Evolutionary conservation across 2,329 filamentous ascomycete species (phyloP).

Genomic region (Scortechinia acanthostroma): DNA sequence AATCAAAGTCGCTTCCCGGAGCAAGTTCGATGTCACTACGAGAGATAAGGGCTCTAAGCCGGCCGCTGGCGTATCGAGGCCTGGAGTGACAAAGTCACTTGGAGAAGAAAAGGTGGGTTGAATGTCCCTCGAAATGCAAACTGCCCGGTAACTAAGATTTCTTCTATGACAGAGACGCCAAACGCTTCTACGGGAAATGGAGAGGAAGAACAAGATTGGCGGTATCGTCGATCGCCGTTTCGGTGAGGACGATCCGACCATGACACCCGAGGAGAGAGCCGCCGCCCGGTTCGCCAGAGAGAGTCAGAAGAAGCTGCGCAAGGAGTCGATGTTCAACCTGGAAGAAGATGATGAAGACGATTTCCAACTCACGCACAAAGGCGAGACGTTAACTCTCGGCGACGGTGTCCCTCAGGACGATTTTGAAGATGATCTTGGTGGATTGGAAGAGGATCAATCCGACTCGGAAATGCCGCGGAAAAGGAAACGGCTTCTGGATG

Average conservation of each 20-base stretch:
- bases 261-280: conserved; percentile 89
- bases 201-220: conserved; percentile 81
- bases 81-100: conserved; percentile 75
- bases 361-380: conserved; percentile 73
- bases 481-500: conserved; percentile 33
- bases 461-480: conserved; percentile 47
- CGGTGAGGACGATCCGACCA: conserved; percentile 87
- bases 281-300: conserved; percentile 84
- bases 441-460: conserved; percentile 37
- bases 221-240: conserved; percentile 89
- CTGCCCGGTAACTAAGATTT: not conserved
- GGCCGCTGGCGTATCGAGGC: conserved; percentile 56
- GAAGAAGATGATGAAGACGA: conserved; percentile 64
- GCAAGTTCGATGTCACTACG: conserved; percentile 80
- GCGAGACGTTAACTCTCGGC: conserved; percentile 60
- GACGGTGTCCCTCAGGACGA: conserved; percentile 49
- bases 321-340: conserved; percentile 77
- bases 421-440: conserved; percentile 71
- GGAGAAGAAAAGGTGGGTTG: conserved; percentile 73
- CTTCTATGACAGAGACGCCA: conserved; percentile 51
- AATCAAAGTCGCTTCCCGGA: conserved; percentile 71
- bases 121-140: conserved; percentile 2
- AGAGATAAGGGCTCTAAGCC: conserved; percentile 44
- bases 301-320: conserved; percentile 70
- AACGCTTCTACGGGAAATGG: conserved; percentile 84